Conservation (phyloP, 805 yeast genomes). For the Yamadazyma phyllophila region DNA sequence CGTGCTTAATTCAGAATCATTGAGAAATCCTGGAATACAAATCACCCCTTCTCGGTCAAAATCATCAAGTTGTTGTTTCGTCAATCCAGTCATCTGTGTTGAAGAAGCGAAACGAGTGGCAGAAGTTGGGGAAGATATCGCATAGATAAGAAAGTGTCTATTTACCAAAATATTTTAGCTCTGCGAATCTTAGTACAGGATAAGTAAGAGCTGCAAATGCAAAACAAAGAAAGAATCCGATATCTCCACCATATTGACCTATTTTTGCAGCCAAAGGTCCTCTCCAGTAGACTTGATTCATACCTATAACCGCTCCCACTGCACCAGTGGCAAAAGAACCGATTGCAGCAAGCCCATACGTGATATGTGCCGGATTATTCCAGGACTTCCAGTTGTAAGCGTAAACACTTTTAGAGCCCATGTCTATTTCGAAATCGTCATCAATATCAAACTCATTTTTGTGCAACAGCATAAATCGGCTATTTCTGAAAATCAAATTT, state of each 20-base stretch:
- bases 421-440: slow-evolving; percentile 1
- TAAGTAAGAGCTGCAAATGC: slow-evolving; percentile 31
- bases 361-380: slow-evolving; percentile 25
- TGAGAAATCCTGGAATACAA: slow-evolving; percentile 55
- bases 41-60: slow-evolving; percentile 61
- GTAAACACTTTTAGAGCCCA: neutral
- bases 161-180: slow-evolving; percentile 27
- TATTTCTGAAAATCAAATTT: slow-evolving; percentile 29
- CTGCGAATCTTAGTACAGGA: slow-evolving; percentile 31
- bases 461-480: slow-evolving; percentile 22
- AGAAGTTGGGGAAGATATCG: too few species aligned
- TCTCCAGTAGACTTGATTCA: slow-evolving; percentile 38
- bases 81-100: neutral
- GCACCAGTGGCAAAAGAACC: slow-evolving; percentile 31
- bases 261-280: slow-evolving; percentile 36
- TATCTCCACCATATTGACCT: slow-evolving; percentile 34
- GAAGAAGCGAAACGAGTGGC: too few species aligned
- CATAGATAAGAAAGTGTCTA: slow-evolving; percentile 7
- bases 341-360: slow-evolving; percentile 35
- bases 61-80: slow-evolving; percentile 42
- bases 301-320: slow-evolving; percentile 39
- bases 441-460: slow-evolving; percentile 24
- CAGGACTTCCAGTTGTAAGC: slow-evolving; percentile 31
- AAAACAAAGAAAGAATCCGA: slow-evolving; percentile 38
- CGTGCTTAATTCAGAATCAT: slow-evolving; percentile 34